phyloP scores from a whole-genome alignment of 176 grass and related monocot species.

The Zoysia japonica region DNA sequence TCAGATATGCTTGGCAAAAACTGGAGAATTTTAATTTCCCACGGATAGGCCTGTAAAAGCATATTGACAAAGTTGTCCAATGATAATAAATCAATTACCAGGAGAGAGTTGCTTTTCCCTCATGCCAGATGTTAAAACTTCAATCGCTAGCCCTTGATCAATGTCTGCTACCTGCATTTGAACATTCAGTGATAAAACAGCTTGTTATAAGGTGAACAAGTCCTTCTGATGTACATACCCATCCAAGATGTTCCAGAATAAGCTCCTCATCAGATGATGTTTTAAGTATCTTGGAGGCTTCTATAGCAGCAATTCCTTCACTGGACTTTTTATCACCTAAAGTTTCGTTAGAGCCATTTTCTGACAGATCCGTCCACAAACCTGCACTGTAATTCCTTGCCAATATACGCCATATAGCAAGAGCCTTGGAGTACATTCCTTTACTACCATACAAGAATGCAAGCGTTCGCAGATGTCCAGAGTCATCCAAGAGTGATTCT shows the following conservation, averaged over 20 bases:
- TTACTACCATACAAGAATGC: slow-evolving; percentile 96
- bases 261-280: slow-evolving; percentile 82
- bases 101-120: slow-evolving; percentile 77
- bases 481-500: slow-evolving; percentile 86
- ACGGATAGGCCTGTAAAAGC: slow-evolving; percentile 24
- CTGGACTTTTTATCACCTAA: slow-evolving; percentile 45
- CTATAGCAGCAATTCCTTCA: slow-evolving; percentile 65
- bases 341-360: slow-evolving; percentile 41
- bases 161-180: slow-evolving; percentile 75
- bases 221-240: slow-evolving; percentile 60
- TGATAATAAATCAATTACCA: slow-evolving; percentile 55
- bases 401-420: slow-evolving; percentile 80
- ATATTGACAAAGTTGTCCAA: slow-evolving; percentile 24
- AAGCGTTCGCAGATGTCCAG: slow-evolving; percentile 84
- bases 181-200: slow-evolving; percentile 32
- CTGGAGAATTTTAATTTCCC: slow-evolving; percentile 16
- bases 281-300: slow-evolving; percentile 89
- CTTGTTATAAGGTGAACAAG: not conserved
- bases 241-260: slow-evolving; percentile 93
- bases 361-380: slow-evolving; percentile 68
- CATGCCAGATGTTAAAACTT: slow-evolving; percentile 84
- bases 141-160: slow-evolving; percentile 74
- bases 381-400: slow-evolving; percentile 76
- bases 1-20: not conserved
- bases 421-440: slow-evolving; percentile 83